A percentile compares a stretch with the other conserved stretches of the same genome.
phyloP scores from a whole-genome alignment of 768 basidiomycete species.

The Leccinellum albellum region DNA sequence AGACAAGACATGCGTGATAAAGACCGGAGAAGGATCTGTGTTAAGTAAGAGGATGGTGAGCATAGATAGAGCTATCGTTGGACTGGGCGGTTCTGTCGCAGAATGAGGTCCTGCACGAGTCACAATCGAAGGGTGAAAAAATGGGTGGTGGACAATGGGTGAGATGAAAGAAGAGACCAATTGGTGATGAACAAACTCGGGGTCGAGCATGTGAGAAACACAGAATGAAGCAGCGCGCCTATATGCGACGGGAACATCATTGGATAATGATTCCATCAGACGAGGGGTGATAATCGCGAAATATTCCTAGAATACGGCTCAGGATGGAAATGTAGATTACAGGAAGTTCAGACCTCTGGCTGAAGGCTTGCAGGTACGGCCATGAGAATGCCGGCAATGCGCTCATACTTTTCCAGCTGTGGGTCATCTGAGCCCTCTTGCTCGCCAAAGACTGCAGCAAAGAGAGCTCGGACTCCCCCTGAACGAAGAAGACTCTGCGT shows the following conservation, averaged over 20 bases:
- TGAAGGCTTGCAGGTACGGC: conserved; percentile 57
- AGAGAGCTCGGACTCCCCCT: conserved; percentile 67
- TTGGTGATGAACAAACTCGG: conserved; percentile 20
- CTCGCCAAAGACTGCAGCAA: conserved; percentile 65
- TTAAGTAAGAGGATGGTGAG: conserved; percentile 63
- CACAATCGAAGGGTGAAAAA: neutral
- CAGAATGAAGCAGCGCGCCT: conserved; percentile 64
- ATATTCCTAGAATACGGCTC: conserved; percentile 49
- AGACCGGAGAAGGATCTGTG: conserved; percentile 71
- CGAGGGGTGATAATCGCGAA: conserved; percentile 52
- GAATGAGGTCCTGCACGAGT: neutral
- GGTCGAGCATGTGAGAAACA: conserved; percentile 60
- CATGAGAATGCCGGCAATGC: conserved; percentile 59
- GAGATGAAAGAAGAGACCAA: conserved; percentile 36
- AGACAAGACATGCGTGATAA: conserved; percentile 60
- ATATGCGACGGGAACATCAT: conserved; percentile 36
- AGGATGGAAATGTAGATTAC: neutral
- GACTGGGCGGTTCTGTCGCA: conserved; percentile 10
- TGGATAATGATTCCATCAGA: conserved; percentile 48
- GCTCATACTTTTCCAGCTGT: conserved; percentile 68
- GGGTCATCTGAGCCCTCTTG: conserved; percentile 50
- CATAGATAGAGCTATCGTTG: conserved; percentile 44
- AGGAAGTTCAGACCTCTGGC: conserved; percentile 44
- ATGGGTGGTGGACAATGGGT: conserved; percentile 49
- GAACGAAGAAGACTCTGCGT: conserved; percentile 68